A percentile compares a stretch with the other conserved stretches of the same genome.
Evolutionary conservation across 2,329 filamentous ascomycete species (phyloP).

Genomic region (Achaetomium macrosporum): DNA sequence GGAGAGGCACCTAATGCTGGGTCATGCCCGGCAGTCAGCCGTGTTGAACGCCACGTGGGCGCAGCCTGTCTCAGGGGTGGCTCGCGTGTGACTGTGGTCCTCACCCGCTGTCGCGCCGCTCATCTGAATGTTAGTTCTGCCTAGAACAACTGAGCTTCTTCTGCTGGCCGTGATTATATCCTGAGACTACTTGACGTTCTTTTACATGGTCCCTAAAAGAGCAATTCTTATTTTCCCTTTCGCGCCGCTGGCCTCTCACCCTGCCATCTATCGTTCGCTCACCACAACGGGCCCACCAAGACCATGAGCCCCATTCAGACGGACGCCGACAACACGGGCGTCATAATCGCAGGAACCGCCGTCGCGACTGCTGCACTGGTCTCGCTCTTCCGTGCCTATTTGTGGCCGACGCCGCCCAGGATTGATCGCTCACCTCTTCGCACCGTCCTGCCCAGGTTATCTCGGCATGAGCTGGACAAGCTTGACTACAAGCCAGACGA

Average conservation of each 20-base stretch:
- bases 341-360: slow-evolving; percentile 22
- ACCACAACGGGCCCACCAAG: background rate
- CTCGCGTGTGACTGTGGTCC: background rate
- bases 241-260: background rate
- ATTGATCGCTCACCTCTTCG: slow-evolving; percentile 24
- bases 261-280: background rate
- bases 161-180: background rate
- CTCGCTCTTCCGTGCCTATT: slow-evolving; percentile 18
- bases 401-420: slow-evolving; percentile 23
- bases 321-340: slow-evolving; percentile 1
- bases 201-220: background rate
- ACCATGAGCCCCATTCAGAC: slow-evolving; percentile 5
- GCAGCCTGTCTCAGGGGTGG: background rate
- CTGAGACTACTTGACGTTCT: background rate
- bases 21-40: background rate
- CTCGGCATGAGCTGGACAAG: slow-evolving; percentile 21
- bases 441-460: slow-evolving; percentile 23
- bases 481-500: slow-evolving; percentile 58
- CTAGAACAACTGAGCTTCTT: background rate
- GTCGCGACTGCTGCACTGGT: slow-evolving; percentile 21
- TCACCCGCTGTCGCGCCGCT: too few species aligned
- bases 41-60: slow-evolving; percentile 5
- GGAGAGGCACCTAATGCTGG: background rate
- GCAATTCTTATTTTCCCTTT: background rate
- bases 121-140: too few species aligned